A percentile compares a stretch with the other conserved stretches of the same genome.
Evolutionary conservation across 2,329 filamentous ascomycete genomes (phyloP).

Genomic region (Paecilomyces variotii): DNA sequence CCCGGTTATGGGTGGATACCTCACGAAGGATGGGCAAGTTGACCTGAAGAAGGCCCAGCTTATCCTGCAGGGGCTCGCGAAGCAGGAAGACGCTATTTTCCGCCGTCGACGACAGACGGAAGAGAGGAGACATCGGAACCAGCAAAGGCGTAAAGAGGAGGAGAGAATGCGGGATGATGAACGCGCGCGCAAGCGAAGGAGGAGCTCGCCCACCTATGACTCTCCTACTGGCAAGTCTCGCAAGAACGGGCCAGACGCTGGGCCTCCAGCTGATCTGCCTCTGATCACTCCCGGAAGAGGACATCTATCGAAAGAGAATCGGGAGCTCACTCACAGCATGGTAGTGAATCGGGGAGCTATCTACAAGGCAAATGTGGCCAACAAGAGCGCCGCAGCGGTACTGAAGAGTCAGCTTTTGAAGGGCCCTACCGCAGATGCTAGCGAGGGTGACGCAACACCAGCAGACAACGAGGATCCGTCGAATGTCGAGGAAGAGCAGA

Average conservation of each 20-base stretch:
- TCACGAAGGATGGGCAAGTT: constrained; percentile 91
- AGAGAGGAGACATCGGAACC: constrained; percentile 70
- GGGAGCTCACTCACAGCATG: constrained; percentile 74
- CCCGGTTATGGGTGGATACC: constrained; percentile 84
- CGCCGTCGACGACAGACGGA: constrained; percentile 77
- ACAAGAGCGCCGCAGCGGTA: constrained; percentile 88
- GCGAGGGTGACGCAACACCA: constrained; percentile 15
- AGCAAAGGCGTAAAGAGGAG: constrained; percentile 69
- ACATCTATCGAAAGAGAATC: constrained; percentile 48
- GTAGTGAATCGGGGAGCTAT: constrained; percentile 65
- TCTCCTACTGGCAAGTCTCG: constrained; percentile 15
- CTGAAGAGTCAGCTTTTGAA: constrained; percentile 70
- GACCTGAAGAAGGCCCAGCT: constrained; percentile 78
- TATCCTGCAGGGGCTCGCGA: constrained; percentile 80
- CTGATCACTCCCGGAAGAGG: constrained; percentile 50
- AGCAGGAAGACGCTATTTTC: constrained; percentile 92
- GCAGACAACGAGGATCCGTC: constrained; percentile 18
- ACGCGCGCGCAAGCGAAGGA: constrained; percentile 33
- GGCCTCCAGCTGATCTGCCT: constrained; percentile 43
- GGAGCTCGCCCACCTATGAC: constrained; percentile 38
- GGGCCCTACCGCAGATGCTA: constrained; percentile 17
- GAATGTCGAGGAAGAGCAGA: constrained; percentile 16
- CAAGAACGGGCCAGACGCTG: constrained; percentile 19
- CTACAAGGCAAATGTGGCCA: constrained; percentile 67
- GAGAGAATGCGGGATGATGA: constrained; percentile 46